Percentiles rank a stretch among this genome's conserved stretches.
phyloP scores from a whole-genome alignment of 208 protist species.

The Trypanosoma caninum region DNA sequence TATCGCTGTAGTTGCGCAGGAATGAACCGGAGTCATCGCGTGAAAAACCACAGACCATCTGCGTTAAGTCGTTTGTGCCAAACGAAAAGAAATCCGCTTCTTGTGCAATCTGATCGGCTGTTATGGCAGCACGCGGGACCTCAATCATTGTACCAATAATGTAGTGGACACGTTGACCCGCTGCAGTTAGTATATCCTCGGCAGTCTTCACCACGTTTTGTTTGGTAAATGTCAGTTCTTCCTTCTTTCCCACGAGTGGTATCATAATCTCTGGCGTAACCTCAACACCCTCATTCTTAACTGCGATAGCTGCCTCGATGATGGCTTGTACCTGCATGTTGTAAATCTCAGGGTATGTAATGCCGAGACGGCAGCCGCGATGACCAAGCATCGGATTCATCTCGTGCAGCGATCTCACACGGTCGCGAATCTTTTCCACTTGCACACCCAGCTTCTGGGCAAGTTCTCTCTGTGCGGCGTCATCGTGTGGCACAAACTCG shows the following conservation, averaged over 20 bases:
- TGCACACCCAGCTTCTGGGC: conserved; percentile 63
- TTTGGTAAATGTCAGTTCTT: conserved; percentile 82
- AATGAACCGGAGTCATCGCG: conserved; percentile 94
- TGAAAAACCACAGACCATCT: conserved; percentile 96
- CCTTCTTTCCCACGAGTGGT: conserved; percentile 81
- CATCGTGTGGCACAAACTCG: conserved; percentile 93
- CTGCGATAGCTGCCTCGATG: conserved; percentile 85
- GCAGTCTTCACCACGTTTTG: conserved; percentile 63
- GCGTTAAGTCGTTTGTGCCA: conserved; percentile 97
- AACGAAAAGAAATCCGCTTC: conserved; percentile 96
- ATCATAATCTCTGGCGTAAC: conserved; percentile 93
- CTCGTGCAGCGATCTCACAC: conserved; percentile 87
- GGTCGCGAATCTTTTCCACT: conserved; percentile 55
- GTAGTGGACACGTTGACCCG: conserved; percentile 61
- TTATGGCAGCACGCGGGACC: conserved; percentile 82
- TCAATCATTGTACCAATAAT: conserved; percentile 94
- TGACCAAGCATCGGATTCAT: conserved; percentile 96
- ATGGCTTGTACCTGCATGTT: conserved; percentile 94
- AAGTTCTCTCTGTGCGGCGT: conserved; percentile 56
- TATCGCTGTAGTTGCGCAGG: conserved; percentile 90
- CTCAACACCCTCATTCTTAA: conserved; percentile 47
- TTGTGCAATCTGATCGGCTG: conserved; percentile 87
- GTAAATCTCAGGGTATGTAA: conserved; percentile 94
- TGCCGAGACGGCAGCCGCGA: conserved; percentile 91
- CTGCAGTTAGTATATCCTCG: conserved; percentile 44